Evolutionary conservation across 169 alveolate genomes (phyloP).

Genomic region (Eimeria acervulina): DNA sequence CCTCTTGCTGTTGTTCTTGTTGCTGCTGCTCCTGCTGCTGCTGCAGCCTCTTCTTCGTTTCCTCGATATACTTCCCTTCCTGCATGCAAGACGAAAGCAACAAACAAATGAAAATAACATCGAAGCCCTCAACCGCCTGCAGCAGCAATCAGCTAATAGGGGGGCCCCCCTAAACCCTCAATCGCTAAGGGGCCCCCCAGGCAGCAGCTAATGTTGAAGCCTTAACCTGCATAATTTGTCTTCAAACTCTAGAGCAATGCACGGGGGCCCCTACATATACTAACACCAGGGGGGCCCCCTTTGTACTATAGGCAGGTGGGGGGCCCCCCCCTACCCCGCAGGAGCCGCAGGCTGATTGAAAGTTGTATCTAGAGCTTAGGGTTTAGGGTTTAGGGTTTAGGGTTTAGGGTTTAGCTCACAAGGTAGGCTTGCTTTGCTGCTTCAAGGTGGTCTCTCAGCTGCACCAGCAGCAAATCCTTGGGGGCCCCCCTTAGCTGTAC

Average conservation of each 20-base stretch:
- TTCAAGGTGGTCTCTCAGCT: conserved; percentile 91
- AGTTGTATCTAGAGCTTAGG: not conserved
- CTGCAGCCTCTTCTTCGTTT: conserved; percentile 2
- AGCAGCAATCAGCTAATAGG: not conserved
- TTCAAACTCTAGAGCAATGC: no score
- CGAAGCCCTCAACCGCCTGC: not conserved
- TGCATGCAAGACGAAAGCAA: not conserved
- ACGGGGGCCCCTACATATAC: no score
- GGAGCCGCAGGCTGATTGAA: not conserved
- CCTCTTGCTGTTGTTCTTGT: conserved; percentile 11
- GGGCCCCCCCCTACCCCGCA: no score
- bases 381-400: conserved; percentile 20
- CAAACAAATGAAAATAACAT: not conserved
- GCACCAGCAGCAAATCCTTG: conserved; percentile 88
- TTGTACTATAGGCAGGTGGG: no score
- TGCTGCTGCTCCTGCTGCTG: conserved; percentile 20
- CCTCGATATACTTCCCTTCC: conserved; percentile 36
- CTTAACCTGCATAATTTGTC: no score
- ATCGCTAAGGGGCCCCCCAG: no score
- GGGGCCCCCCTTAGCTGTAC: conserved; percentile 88
- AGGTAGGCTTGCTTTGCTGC: conserved; percentile 92
- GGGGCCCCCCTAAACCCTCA: no score
- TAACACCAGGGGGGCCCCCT: no score
- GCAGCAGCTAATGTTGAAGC: no score
- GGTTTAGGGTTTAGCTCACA: conserved; percentile 81